Evolutionary conservation across 2,329 filamentous ascomycete species (phyloP).

Genomic region (Aspergillus cejpii): DNA sequence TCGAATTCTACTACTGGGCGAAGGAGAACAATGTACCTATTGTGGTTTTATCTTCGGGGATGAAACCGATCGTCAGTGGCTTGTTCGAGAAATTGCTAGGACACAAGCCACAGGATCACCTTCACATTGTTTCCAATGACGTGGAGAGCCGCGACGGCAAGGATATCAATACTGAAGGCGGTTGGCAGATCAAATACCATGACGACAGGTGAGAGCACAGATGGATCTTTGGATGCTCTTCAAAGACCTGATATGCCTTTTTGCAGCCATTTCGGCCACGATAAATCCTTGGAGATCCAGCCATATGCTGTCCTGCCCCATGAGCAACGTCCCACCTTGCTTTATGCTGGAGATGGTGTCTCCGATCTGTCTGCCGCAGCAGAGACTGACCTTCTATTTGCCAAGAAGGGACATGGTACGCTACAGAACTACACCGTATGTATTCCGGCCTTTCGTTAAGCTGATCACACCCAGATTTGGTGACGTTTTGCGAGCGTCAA

Average conservation of each 20-base stretch:
- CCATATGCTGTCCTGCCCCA: constrained; percentile 67
- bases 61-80: constrained; percentile 84
- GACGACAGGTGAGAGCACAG: constrained; percentile 62
- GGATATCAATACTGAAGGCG: constrained; percentile 68
- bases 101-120: constrained; percentile 59
- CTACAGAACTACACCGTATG: constrained; percentile 9
- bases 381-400: constrained; percentile 89
- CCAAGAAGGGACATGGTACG: constrained; percentile 79
- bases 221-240: constrained; percentile 1
- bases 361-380: constrained; percentile 86
- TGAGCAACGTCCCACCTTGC: constrained; percentile 66
- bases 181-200: constrained; percentile 83
- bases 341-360: constrained; percentile 93
- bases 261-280: constrained; percentile 76
- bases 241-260: constrained; percentile 1
- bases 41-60: constrained; percentile 84
- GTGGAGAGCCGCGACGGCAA: constrained; percentile 61
- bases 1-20: constrained; percentile 79
- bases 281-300: constrained; percentile 87
- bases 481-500: constrained; percentile 77
- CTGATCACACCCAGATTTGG: constrained; percentile 58
- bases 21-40: constrained; percentile 78
- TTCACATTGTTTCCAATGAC: constrained; percentile 87
- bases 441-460: not conserved
- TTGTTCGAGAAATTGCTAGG: constrained; percentile 75